Conservation (phyloP, 2,329 filamentous ascomycete genomes). For the Cordyceps fumosorosea region DNA sequence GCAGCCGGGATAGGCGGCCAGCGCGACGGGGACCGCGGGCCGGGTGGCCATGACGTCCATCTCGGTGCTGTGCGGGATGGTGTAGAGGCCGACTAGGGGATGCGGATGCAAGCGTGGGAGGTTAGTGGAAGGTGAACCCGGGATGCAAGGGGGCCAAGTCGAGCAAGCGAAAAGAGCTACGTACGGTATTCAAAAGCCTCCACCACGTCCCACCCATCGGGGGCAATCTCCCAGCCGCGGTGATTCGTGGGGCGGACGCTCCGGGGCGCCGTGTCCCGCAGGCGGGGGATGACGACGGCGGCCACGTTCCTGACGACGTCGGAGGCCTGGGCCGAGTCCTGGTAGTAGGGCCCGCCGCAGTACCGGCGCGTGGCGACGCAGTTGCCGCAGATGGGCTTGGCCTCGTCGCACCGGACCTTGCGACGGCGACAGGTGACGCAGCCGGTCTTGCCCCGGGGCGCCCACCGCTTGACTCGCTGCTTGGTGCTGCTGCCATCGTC, state of each 20-base stretch:
- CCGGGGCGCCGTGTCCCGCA: neutral
- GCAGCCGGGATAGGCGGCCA: constrained; percentile 2
- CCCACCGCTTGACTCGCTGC: constrained; percentile 7
- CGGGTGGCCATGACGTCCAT: neutral
- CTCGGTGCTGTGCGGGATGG: neutral
- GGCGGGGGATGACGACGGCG: neutral
- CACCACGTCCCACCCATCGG: constrained; percentile 5
- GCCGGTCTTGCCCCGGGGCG: constrained; percentile 4
- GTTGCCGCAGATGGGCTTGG: constrained; percentile 9
- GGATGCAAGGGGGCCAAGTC: neutral
- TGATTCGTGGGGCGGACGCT: constrained; percentile 4
- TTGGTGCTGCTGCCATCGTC: neutral
- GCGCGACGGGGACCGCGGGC: neutral
- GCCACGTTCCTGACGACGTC: neutral
- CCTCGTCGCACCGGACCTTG: constrained; percentile 9
- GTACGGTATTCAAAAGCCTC: constrained; percentile 9
- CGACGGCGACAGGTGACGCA: constrained; percentile 9
- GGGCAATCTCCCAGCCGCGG: constrained; percentile 8
- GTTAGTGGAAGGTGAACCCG: neutral
- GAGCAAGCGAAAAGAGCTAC: neutral
- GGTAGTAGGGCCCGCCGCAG: constrained; percentile 10
- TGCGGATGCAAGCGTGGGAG: neutral
- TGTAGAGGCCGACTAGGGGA: neutral
- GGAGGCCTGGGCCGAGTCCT: constrained; percentile 6
- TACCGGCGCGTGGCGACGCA: constrained; percentile 9